Evolutionary conservation across 768 basidiomycete species (phyloP), one percentile per base, ranked within the genome.

Genomic region (Clavaria fumosa): DNA sequence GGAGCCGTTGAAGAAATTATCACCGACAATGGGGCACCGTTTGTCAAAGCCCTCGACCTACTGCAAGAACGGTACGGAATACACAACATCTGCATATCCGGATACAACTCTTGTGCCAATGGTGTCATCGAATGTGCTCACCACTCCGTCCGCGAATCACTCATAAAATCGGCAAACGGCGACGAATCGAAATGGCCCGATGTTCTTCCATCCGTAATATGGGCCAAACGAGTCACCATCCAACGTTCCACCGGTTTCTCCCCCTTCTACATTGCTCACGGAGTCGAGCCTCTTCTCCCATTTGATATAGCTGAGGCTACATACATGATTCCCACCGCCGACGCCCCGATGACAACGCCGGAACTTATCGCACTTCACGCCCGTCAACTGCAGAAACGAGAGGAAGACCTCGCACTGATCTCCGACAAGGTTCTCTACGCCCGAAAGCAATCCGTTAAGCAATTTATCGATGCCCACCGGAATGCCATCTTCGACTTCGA

Each of bases 51-150:
- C 9, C 14, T 57, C 5, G 34, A 48, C 2, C 43, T 30, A 27
- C 39, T 55, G 0, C 35, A 41, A 4, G 38, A 45, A 9, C 43
- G 44, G 7, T 58, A 58, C 12, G 38, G 57, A 2, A 63, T 69
- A 12, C 35, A 42, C 0, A 60, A 64, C 26, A 66, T 68, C 10
- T 41, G 48, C 0, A 64, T 68, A 2, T 61, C 56, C 0, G 46
- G 55, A 0, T 68, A 67, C 47, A 68, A 68, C 37, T 64, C 57
- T 0, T 53, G 47, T 2, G 59, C 60, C 0, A 67, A 69, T n/a
- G 54, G 66, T 0, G 41, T 56, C 1, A 48, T 65, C 0, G 56
- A 67, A 35, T 34, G 39, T 10, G 33, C 46, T n/a, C 60, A 62
- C 43, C 52, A 44, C 24, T 45, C 49, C 30, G 42, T 60, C 2